phyloP scores from a whole-genome alignment of 108 stramenopile species.

The Cyclotella kingstonii region DNA sequence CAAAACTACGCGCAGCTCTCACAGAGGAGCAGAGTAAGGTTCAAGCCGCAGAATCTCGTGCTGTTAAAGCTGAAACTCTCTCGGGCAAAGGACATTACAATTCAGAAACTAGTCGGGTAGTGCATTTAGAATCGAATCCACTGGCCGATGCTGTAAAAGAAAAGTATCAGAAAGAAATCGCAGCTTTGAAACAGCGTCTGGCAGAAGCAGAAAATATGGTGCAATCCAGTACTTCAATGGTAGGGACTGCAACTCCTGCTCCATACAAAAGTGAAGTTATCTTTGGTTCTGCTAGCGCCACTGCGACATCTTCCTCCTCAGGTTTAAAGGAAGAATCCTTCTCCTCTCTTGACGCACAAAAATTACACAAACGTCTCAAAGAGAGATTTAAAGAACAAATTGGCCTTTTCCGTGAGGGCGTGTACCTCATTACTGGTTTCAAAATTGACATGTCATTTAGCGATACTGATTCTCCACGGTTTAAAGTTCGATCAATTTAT shows the following conservation, averaged over 20 bases:
- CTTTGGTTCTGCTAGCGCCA: conserved; percentile 26
- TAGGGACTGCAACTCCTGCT: conserved; percentile 26
- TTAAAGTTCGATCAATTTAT: conserved; percentile 91
- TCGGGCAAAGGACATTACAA: conserved; percentile 89
- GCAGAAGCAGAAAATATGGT: conserved; percentile 35
- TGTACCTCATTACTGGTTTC: conserved; percentile 90
- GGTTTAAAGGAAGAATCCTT: conserved; percentile 1
- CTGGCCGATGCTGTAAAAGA: conserved; percentile 60
- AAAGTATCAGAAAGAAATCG: conserved; percentile 61
- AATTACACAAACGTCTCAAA: conserved; percentile 87
- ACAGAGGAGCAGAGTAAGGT: conserved; percentile 76
- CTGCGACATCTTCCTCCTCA: not conserved
- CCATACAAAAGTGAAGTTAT: conserved; percentile 16
- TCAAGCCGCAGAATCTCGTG: conserved; percentile 63
- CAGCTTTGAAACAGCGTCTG: conserved; percentile 52
- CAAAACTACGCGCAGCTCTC: conserved; percentile 68
- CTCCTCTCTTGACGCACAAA: conserved; percentile 69
- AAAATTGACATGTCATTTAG: conserved; percentile 90
- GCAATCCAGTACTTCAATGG: not conserved
- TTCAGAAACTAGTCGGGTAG: conserved; percentile 64
- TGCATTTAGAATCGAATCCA: conserved; percentile 80
- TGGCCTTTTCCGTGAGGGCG: conserved; percentile 87
- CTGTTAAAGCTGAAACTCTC: conserved; percentile 65
- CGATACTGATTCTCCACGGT: conserved; percentile 54
- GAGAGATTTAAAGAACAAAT: conserved; percentile 91